Evolutionary conservation across 2,329 filamentous ascomycete species (phyloP).

Genomic region (Chrysoporthe puriensis): DNA sequence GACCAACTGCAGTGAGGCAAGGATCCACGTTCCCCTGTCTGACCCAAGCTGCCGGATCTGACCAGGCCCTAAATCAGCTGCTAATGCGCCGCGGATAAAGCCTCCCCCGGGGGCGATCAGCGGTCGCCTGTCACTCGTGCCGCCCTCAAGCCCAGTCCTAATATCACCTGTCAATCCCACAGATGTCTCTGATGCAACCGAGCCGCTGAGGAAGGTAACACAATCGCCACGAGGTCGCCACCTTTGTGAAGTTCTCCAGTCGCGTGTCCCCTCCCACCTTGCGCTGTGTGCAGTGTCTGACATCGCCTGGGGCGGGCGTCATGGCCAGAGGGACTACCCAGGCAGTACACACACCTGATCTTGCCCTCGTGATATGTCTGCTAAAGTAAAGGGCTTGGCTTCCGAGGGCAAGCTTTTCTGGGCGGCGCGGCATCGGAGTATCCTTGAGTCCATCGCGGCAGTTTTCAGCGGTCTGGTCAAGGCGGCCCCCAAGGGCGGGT

Average conservation of each 20-base stretch:
- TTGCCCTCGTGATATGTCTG: neutral
- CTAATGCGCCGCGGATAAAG: neutral
- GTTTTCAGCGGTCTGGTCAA: neutral
- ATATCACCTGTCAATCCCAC: too few relatives aligned
- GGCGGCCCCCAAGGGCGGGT: neutral
- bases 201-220: neutral
- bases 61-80: neutral
- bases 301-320: neutral
- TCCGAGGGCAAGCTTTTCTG: neutral
- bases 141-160: neutral
- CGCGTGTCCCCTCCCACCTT: too few relatives aligned
- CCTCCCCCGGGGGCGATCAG: neutral
- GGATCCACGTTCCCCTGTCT: conserved; percentile 18
- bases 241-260: too few relatives aligned
- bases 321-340: neutral
- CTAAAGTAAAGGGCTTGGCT: neutral
- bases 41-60: conserved; percentile 24
- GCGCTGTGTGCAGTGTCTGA: too few relatives aligned
- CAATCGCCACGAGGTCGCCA: neutral
- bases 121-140: neutral
- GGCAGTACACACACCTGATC: neutral
- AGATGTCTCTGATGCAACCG: neutral
- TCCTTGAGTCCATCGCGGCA: neutral
- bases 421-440: neutral
- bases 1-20: conserved; percentile 14